These are phyloP conservation scores for Barbarea vulgaris DNA, from an alignment of 345 rosid genomes.

Conservation along the genomic window DNA sequence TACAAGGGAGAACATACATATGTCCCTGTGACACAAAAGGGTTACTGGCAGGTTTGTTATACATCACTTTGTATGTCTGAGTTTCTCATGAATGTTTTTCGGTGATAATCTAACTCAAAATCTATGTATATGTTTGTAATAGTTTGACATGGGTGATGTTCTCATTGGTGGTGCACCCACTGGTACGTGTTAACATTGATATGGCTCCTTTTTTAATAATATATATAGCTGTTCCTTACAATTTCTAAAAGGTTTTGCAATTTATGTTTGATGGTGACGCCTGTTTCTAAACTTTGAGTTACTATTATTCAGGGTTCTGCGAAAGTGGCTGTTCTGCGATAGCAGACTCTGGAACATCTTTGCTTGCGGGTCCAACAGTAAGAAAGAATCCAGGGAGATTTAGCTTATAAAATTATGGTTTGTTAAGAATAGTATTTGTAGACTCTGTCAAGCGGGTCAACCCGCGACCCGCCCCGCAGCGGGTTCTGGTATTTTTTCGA, in stretches of 20 bases:
- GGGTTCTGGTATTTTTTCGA: too few relatives aligned
- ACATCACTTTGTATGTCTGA: slow-evolving; percentile 12
- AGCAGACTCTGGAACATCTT: slow-evolving; percentile 98
- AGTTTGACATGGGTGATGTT: slow-evolving; percentile 98
- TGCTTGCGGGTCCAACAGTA: slow-evolving; percentile 93
- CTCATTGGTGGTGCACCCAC: slow-evolving; percentile 71
- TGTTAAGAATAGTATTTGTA: slow-evolving; percentile 1
- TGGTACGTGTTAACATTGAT: slow-evolving; percentile 49
- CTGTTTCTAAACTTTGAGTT: slow-evolving; percentile 30
- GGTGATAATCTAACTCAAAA: slow-evolving; percentile 12
- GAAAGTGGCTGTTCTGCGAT: slow-evolving; percentile 79
- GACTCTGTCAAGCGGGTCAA: too few relatives aligned
- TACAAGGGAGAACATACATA: slow-evolving; percentile 86
- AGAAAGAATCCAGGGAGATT: slow-evolving; percentile 22
- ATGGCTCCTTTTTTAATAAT: neutral
- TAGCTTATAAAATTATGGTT: slow-evolving; percentile 8
- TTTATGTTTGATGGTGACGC: slow-evolving; percentile 7
- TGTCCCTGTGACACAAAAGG: slow-evolving; percentile 88
- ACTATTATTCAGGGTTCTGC: slow-evolving; percentile 63
- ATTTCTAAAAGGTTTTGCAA: neutral
- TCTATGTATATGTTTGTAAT: slow-evolving; percentile 1
- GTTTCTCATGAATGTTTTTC: neutral
- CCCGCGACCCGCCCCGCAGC: too few relatives aligned
- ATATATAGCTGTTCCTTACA: neutral
- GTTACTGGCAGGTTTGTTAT: slow-evolving; percentile 92